Percentiles rank a stretch among this genome's conserved stretches.
These are phyloP conservation scores for Pythium myriotylum DNA, from an alignment of 352 stramenopile genomes.

Conservation along the genomic window DNA sequence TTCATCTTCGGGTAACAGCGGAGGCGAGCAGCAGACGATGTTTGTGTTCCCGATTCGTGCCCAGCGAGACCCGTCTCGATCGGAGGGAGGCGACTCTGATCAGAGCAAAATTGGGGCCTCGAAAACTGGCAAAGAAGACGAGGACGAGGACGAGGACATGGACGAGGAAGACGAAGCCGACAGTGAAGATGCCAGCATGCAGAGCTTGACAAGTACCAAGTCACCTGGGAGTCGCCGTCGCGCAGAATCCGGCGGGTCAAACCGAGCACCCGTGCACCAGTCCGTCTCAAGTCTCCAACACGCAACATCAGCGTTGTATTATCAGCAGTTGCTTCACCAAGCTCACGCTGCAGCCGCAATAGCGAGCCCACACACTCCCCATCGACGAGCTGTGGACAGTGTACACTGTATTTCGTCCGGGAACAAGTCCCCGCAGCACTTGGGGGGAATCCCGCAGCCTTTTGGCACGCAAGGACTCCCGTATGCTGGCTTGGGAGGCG, in stretches of 20 bases:
- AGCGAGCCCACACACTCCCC: conserved; percentile 10
- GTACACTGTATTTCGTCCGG: conserved; percentile 1
- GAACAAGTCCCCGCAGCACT: conserved; percentile 12
- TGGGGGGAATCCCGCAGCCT: conserved; percentile 22
- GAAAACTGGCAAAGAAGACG: conserved; percentile 13
- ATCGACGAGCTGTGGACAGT: background rate
- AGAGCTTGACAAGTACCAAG: background rate
- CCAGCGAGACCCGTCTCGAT: background rate
- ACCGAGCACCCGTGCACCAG: background rate
- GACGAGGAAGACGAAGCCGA: conserved; percentile 28
- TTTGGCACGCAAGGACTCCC: conserved; percentile 14
- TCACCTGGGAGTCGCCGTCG: background rate
- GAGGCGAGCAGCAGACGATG: conserved; percentile 62
- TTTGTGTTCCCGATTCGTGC: conserved; percentile 80
- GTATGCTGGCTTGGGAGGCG: background rate
- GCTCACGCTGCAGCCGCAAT: conserved; percentile 11
- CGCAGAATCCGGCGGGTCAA: conserved; percentile 6
- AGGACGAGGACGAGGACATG: conserved; percentile 15
- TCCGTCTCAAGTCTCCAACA: background rate
- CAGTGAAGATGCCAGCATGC: conserved; percentile 19
- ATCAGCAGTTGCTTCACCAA: conserved; percentile 27
- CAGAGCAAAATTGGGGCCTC: conserved; percentile 6
- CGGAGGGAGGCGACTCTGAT: background rate
- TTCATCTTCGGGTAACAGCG: background rate
- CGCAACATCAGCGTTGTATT: conserved; percentile 16